Evolutionary conservation across 306 rosid species (phyloP).

Genomic region (Ochetophila trinervis): DNA sequence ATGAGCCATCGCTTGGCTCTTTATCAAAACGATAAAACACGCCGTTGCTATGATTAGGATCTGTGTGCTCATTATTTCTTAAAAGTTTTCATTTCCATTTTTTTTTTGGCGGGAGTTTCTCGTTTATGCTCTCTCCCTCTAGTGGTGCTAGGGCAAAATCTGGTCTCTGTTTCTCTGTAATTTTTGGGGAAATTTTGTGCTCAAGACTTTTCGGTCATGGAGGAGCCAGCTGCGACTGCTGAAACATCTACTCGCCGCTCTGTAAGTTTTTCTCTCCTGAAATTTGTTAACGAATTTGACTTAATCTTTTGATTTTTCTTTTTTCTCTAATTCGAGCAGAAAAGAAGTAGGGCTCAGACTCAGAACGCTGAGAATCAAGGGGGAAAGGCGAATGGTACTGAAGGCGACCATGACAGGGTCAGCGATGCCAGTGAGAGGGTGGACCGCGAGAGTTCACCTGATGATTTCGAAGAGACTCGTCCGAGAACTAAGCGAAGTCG

Average conservation of each 20-base stretch:
- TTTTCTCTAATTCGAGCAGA: constrained; percentile 44
- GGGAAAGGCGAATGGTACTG: constrained; percentile 33
- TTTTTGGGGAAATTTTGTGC: constrained; percentile 19
- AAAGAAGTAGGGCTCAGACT: constrained; percentile 59
- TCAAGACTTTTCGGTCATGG: constrained; percentile 44
- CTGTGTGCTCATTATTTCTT: background rate
- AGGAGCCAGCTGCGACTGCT: constrained; percentile 54
- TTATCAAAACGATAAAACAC: too few species aligned
- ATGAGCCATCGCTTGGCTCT: too few species aligned
- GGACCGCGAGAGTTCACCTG: constrained; percentile 77
- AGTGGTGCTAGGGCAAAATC: background rate
- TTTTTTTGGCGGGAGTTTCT: constrained; percentile 59
- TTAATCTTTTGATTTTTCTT: constrained; percentile 26
- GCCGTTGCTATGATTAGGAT: too few species aligned
- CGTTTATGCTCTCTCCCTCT: background rate
- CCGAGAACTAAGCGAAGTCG: constrained; percentile 62
- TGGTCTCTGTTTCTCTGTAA: background rate
- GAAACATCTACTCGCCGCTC: constrained; percentile 55
- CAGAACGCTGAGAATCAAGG: constrained; percentile 30
- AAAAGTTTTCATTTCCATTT: background rate
- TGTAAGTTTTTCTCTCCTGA: constrained; percentile 40
- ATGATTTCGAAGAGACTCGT: constrained; percentile 56
- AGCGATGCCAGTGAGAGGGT: constrained; percentile 47
- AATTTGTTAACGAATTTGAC: constrained; percentile 13
- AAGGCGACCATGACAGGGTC: constrained; percentile 30